Conservation (phyloP, 2,329 filamentous ascomycete genomes). For the Plenodomus tracheiphilus region DNA sequence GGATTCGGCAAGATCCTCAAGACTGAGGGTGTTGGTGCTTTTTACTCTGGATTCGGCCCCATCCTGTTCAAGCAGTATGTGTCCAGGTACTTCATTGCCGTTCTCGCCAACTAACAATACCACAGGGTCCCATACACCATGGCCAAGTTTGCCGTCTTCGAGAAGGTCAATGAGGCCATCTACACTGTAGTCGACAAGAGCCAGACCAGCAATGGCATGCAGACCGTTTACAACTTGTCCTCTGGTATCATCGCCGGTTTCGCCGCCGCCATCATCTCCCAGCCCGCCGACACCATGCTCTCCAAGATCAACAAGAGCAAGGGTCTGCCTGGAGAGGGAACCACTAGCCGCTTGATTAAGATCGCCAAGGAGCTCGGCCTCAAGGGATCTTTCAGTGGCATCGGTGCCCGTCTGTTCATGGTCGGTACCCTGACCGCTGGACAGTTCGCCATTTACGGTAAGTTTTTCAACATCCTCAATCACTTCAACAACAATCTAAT, state of each 20-base stretch:
- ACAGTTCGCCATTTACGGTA: conserved; percentile 84
- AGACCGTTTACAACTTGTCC: conserved; percentile 81
- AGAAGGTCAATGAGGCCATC: conserved; percentile 79
- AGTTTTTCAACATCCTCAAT: no score
- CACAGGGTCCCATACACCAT: conserved; percentile 85
- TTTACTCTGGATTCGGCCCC: conserved; percentile 85
- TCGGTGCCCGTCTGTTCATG: conserved; percentile 78
- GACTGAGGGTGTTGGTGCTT: conserved; percentile 80
- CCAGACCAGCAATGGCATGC: conserved; percentile 65
- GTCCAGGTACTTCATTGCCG: no score
- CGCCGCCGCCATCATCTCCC: conserved; percentile 82
- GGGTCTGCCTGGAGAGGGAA: conserved; percentile 83
- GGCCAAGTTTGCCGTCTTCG: conserved; percentile 93
- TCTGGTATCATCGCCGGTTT: conserved; percentile 86
- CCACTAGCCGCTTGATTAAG: conserved; percentile 79
- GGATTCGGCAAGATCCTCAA: conserved; percentile 83
- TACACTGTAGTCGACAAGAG: conserved; percentile 73
- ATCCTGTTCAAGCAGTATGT: conserved; percentile 51
- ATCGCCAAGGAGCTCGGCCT: conserved; percentile 84
- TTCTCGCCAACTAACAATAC: conserved; percentile 19
- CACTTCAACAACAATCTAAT: no score
- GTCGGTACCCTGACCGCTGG: conserved; percentile 59
- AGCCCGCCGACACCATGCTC: conserved; percentile 92
- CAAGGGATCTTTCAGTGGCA: conserved; percentile 76
- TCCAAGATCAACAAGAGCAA: conserved; percentile 96